phyloP scores from a whole-genome alignment of 2,329 filamentous ascomycete genomes.

The Davidsoniella australis region DNA sequence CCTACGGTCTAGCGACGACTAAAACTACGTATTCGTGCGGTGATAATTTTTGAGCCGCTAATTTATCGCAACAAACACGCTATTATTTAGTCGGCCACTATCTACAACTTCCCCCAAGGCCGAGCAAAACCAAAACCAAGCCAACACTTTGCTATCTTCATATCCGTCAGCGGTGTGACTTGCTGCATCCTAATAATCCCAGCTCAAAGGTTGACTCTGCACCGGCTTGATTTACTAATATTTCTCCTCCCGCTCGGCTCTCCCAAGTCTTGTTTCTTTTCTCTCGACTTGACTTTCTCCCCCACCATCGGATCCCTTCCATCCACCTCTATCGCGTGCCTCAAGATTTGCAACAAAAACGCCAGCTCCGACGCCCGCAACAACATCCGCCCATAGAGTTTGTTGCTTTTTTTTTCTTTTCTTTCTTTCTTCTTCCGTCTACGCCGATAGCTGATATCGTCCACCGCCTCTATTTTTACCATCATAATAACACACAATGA shows the following conservation, averaged over 20 bases:
- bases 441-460: not conserved
- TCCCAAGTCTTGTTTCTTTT: slow-evolving; percentile 1
- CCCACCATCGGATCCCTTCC: not conserved
- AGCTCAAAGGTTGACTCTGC: too few species aligned
- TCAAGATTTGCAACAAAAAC: not conserved
- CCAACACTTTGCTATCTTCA: too few species aligned
- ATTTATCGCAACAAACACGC: too few species aligned
- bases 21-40: not conserved
- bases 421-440: not conserved
- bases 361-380: not conserved
- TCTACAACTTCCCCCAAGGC: too few species aligned
- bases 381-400: not conserved
- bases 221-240: not conserved
- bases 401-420: not conserved
- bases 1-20: not conserved
- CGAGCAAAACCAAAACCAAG: too few species aligned
- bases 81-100: too few species aligned
- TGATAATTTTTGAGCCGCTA: not conserved
- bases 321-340: not conserved
- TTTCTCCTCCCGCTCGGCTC: slow-evolving; percentile 3
- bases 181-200: too few species aligned
- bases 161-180: too few species aligned
- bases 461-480: not conserved
- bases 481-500: slow-evolving; percentile 8
- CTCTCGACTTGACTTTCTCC: not conserved